A percentile compares a stretch with the other conserved stretches of the same genome.
These are phyloP conservation scores for Rhododendron simsii DNA, from an alignment of 148 eudicot species.

Conservation along the genomic window DNA sequence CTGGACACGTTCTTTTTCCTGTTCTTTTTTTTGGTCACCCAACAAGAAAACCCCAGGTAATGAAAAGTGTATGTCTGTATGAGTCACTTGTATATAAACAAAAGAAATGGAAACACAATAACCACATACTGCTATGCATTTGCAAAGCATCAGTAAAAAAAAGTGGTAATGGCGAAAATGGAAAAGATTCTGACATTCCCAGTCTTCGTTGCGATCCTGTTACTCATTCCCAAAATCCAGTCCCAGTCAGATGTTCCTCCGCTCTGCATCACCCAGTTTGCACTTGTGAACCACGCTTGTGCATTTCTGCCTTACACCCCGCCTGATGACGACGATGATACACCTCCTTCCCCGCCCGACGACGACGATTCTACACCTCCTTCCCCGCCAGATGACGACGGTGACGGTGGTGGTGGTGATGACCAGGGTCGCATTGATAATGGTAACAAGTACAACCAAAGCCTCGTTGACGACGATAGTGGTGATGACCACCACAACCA, in stretches of 20 bases:
- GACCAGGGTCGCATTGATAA: background rate
- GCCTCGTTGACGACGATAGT: background rate
- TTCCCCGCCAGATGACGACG: background rate
- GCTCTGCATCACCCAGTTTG: slow-evolving; percentile 54
- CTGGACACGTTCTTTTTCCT: background rate
- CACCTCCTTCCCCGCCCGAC: slow-evolving; percentile 5
- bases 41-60: background rate
- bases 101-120: slow-evolving; percentile 10
- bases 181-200: slow-evolving; percentile 1
- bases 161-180: background rate
- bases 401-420: background rate
- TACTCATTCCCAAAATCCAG: slow-evolving; percentile 24
- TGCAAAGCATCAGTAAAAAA: background rate
- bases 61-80: background rate
- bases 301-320: slow-evolving; percentile 24
- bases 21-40: background rate
- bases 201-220: background rate
- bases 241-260: slow-evolving; percentile 25
- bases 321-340: background rate
- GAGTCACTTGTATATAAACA: slow-evolving; percentile 17
- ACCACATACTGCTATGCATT: background rate
- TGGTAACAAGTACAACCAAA: background rate
- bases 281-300: slow-evolving; percentile 75
- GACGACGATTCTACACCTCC: background rate
- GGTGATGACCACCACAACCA: background rate